Percentiles rank a stretch among this genome's conserved stretches.
Evolutionary conservation across 306 rosid genomes (phyloP).

Genomic region (Malus sieversii): DNA sequence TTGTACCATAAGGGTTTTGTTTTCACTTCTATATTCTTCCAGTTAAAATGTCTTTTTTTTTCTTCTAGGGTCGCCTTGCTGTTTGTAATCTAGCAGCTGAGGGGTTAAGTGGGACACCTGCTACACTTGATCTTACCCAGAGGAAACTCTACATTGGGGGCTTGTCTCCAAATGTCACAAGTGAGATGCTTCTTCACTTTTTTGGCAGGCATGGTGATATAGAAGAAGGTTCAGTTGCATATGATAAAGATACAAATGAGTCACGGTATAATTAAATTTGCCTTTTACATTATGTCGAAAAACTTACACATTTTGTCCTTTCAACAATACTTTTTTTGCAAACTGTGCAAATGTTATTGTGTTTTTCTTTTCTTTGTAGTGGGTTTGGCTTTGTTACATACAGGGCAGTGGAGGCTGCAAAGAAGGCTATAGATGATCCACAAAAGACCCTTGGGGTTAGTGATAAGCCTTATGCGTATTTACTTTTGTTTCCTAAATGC

Average conservation of each 20-base stretch:
- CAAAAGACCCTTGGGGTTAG: constrained; percentile 66
- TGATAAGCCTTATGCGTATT: neutral
- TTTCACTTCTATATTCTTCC: constrained; percentile 5
- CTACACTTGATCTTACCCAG: constrained; percentile 50
- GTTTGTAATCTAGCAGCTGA: constrained; percentile 70
- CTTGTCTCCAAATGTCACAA: constrained; percentile 65
- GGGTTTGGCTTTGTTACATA: constrained; percentile 79
- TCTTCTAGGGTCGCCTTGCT: constrained; percentile 54
- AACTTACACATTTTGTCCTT: neutral
- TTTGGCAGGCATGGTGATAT: constrained; percentile 61
- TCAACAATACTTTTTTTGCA: neutral
- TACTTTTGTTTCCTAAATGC: constrained; percentile 2
- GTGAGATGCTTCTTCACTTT: constrained; percentile 53
- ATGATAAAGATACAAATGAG: constrained; percentile 66
- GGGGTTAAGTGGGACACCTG: constrained; percentile 54
- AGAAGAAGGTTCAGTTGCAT: constrained; percentile 87
- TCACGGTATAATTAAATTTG: constrained; percentile 37
- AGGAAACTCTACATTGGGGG: constrained; percentile 81
- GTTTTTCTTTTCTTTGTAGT: constrained; percentile 29
- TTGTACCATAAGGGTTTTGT: neutral
- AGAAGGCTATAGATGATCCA: constrained; percentile 71
- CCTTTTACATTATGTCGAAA: neutral
- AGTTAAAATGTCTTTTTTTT: neutral
- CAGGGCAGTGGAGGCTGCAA: constrained; percentile 59
- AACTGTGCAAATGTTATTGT: constrained; percentile 8